A percentile compares a stretch with the other conserved stretches of the same genome.
phyloP scores from a whole-genome alignment of 2,329 filamentous ascomycete species.

The Penicillium sp. region DNA sequence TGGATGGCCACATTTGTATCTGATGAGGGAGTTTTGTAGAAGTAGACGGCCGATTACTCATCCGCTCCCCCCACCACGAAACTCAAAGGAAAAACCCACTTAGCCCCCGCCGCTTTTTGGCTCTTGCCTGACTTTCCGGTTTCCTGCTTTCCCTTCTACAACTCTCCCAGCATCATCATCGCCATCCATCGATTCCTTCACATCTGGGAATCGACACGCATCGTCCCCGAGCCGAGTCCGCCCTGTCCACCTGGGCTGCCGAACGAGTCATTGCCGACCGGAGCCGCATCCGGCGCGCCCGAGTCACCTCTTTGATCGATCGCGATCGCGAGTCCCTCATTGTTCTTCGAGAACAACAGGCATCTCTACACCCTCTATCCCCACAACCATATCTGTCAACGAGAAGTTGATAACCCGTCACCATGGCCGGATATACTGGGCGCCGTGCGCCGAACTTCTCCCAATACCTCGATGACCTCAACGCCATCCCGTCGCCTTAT shows the following conservation, averaged over 20 bases:
- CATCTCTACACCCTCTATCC: background rate
- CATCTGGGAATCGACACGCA: background rate
- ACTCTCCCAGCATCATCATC: background rate
- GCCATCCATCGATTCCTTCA: constrained; percentile 8
- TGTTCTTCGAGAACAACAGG: constrained; percentile 7
- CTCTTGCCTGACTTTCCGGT: too few relatives aligned
- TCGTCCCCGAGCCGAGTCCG: background rate
- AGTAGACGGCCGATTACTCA: too few relatives aligned
- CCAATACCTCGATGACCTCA: constrained; percentile 85
- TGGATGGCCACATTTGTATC: too few relatives aligned
- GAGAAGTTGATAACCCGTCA: constrained; percentile 15
- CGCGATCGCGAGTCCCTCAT: constrained; percentile 16
- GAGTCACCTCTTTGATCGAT: constrained; percentile 18
- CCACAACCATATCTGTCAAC: background rate
- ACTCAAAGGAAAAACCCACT: constrained; percentile 19
- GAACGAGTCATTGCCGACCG: constrained; percentile 3
- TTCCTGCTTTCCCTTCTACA: too few relatives aligned
- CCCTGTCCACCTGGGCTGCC: constrained; percentile 2
- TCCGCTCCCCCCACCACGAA: background rate
- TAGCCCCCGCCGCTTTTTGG: constrained; percentile 7
- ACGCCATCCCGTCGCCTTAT: constrained; percentile 68
- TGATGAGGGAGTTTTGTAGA: too few relatives aligned
- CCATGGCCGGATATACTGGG: constrained; percentile 75
- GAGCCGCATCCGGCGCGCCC: constrained; percentile 26
- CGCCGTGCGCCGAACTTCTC: constrained; percentile 85